Evolutionary conservation across 202 grass and related monocot genomes (phyloP), one percentile per base, ranked within the genome.

Genomic region (Zizania palustris): DNA sequence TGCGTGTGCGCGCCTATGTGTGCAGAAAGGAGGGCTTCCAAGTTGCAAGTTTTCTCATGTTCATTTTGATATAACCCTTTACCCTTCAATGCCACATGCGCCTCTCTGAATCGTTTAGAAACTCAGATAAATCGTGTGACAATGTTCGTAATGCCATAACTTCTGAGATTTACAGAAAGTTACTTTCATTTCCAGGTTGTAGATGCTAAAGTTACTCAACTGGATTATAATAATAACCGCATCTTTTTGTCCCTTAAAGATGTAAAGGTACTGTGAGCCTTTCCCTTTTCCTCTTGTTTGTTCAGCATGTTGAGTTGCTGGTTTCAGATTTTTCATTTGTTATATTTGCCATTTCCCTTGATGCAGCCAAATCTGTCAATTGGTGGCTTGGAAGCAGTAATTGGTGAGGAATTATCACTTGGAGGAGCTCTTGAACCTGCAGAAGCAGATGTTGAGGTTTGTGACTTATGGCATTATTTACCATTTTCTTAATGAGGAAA

Each of bases 241-340:
- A 99, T 99, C 39, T 90, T 82, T 80, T 86, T 99, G 69, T 99
- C 96, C 57, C 85, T 99, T 72, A 93, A 86, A 92, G 87, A 92
- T 78, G 84, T 90, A 59, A 93, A 71, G 91, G 91, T 93, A 88
- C 46, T 55, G 22, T 4, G 5, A 7, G 4, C 3, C 36, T 69
- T 64, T 28, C 41, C 10, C 15, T 43, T 0, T 36, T 67, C 28
- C 28, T 28, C 33, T 0, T 46, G 15, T 74, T 54, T 18, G 36
- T 73, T 59, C 41, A 65, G 3, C 10, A 58, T 60, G 11, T 71
- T 77, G 7, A 71, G 33, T 71, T 22, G 0, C 4, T 72, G 22
- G 8, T 57, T 60, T 67, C 14, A 76, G 59, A 38, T 54, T 60
- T 28, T 48, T 71, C 38, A 21, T 71, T 66, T 57, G 0, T 60